These are phyloP conservation scores for Aaosphaeria pasadenensis DNA, from an alignment of 2,329 filamentous ascomycete genomes.

Conservation along the genomic window DNA sequence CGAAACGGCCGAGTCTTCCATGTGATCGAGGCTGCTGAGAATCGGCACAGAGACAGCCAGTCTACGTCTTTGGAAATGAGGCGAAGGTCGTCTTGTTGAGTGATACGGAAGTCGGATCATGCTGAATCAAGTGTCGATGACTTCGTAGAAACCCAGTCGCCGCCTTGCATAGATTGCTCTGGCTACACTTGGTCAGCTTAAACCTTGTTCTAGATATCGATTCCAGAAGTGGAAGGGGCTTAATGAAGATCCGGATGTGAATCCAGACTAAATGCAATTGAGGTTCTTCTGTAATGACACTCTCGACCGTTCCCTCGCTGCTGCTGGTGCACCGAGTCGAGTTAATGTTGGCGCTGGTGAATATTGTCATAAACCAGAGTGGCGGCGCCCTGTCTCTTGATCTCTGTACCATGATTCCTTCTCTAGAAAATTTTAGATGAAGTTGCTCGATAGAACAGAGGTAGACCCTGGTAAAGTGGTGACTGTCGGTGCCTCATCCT, in stretches of 20 bases:
- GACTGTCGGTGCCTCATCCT: background rate
- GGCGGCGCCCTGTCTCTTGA: slow-evolving; percentile 15
- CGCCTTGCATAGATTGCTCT: slow-evolving; percentile 2
- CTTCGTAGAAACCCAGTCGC: slow-evolving; percentile 37
- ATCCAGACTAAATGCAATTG: background rate
- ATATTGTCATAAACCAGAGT: slow-evolving; percentile 14
- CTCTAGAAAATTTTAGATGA: background rate
- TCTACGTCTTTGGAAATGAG: slow-evolving; percentile 15
- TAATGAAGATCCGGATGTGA: background rate
- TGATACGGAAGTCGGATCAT: slow-evolving; percentile 36
- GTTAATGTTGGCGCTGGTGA: slow-evolving; percentile 14
- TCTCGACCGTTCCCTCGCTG: no score
- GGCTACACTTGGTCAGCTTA: background rate
- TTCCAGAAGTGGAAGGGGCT: background rate
- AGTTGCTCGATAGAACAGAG: background rate
- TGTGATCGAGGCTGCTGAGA: slow-evolving; percentile 6
- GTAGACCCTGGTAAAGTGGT: background rate
- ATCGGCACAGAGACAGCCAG: slow-evolving; percentile 13
- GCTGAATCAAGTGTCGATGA: slow-evolving; percentile 39
- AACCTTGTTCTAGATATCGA: background rate
- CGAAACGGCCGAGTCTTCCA: slow-evolving; percentile 27
- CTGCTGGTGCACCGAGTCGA: no score
- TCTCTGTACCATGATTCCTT: slow-evolving; percentile 11
- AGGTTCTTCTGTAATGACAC: background rate
- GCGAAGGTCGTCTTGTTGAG: background rate